These are phyloP conservation scores for Moesziomyces aphidis DNA, from an alignment of 1,284 basidiomycete genomes.

Conservation along the genomic window DNA sequence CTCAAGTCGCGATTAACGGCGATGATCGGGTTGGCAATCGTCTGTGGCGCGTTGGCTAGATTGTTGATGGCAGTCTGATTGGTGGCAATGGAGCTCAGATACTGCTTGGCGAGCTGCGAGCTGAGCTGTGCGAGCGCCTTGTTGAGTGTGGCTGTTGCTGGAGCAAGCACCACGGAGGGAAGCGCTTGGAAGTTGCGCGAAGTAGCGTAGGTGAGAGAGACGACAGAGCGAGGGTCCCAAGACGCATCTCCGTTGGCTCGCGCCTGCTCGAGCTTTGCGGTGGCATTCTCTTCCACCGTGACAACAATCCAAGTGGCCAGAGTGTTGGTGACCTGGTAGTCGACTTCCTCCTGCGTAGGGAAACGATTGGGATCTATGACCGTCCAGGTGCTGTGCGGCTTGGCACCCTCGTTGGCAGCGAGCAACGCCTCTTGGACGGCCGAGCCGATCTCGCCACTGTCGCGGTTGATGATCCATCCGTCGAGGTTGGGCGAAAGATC, in stretches of 20 bases:
- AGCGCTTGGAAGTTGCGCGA: constrained; percentile 53
- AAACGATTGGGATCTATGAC: constrained; percentile 38
- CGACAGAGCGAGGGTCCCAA: constrained; percentile 48
- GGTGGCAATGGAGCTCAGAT: constrained; percentile 23
- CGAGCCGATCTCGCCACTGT: constrained; percentile 52
- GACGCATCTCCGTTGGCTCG: constrained; percentile 52
- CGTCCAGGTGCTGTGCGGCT: constrained; percentile 56
- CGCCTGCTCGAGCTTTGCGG: constrained; percentile 43
- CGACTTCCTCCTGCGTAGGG: constrained; percentile 31
- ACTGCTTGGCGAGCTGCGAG: constrained; percentile 37
- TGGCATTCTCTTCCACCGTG: constrained; percentile 50
- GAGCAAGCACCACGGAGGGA: constrained; percentile 39
- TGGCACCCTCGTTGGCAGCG: constrained; percentile 39
- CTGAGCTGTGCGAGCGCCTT: constrained; percentile 28
- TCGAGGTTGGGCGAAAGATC: constrained; percentile 49
- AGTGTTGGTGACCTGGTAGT: constrained; percentile 50
- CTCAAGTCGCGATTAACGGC: constrained; percentile 74
- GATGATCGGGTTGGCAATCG: constrained; percentile 73
- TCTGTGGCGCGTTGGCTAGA: constrained; percentile 73
- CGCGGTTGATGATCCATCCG: constrained; percentile 60
- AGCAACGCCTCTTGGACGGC: constrained; percentile 44
- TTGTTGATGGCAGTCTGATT: constrained; percentile 45
- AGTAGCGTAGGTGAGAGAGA: constrained; percentile 52
- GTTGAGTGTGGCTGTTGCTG: constrained; percentile 31
- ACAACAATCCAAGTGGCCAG: constrained; percentile 43